phyloP scores from a whole-genome alignment of 805 yeast species.

The Schizosaccharomyces osmophilus region DNA sequence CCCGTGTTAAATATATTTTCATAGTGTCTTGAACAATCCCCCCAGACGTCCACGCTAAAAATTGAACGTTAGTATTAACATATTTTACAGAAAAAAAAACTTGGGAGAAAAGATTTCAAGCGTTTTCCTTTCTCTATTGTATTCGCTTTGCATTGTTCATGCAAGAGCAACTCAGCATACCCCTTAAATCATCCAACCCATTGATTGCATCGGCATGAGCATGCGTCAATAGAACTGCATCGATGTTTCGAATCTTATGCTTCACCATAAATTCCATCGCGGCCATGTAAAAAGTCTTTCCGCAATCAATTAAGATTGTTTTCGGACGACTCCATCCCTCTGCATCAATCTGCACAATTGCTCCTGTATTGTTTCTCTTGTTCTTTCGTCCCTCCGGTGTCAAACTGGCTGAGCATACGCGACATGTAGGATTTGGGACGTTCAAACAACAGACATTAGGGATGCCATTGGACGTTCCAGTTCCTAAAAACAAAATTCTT shows the following conservation, averaged over 20 bases:
- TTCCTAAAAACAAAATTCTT: background rate
- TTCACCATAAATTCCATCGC: background rate
- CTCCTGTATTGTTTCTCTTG: background rate
- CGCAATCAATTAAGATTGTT: slow-evolving; percentile 1
- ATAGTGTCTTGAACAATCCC: background rate
- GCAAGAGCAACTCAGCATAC: background rate
- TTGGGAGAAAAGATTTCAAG: background rate
- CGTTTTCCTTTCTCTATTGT: background rate
- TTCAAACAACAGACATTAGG: background rate
- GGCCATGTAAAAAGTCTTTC: background rate
- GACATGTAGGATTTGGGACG: background rate
- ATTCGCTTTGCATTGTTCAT: background rate
- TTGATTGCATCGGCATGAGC: slow-evolving; percentile 1
- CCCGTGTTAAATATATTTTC: background rate
- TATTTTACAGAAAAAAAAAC: background rate
- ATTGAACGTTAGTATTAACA: background rate
- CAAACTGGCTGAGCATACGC: background rate
- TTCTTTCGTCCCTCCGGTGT: background rate
- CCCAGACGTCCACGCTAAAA: background rate
- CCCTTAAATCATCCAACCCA: slow-evolving; percentile 3
- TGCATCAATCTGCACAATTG: background rate
- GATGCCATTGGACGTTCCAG: background rate
- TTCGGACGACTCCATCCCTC: background rate
- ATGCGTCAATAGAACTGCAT: slow-evolving; percentile 1
- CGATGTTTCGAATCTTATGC: background rate